Evolutionary conservation across 768 basidiomycete genomes (phyloP), one percentile per base, ranked within the genome.

Genomic region (Tricholoma matsutake): DNA sequence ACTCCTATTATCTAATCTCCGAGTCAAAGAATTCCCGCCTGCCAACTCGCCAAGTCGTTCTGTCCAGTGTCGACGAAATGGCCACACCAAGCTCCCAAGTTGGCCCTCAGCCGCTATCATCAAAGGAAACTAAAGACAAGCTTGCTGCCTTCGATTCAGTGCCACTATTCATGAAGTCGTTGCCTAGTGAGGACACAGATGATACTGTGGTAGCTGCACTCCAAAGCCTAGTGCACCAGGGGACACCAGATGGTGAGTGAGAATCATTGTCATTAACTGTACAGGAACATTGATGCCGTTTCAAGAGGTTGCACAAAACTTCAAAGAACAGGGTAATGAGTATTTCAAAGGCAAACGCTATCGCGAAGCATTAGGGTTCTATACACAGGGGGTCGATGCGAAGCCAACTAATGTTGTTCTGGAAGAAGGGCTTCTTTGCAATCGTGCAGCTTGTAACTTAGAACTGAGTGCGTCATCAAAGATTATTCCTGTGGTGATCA

Each of bases 321-420:
- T 98, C 76, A 98, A 97, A 73, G 87, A 93, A 57, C 93, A 96
- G 71, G 97, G 95, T 4, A 98, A 98, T 70, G 94, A 96, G 58
- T 93, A 96, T 68, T 96, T 91, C 77, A 88, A 86, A 65, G 89
- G 88, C 29, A 93, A 92, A 69, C 84, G 92, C 45, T 91, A 85
- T 72, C 84, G 92, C 37, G 95, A 98, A 72, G 97, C 97, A 0
- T 62, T 88, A 7, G 85, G 86, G 0, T 97, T 98, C 72, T 99
- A 98, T 72, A 86, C 88, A 0, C 92, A 96, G 71, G 96, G 91
- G 1, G 67, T 98, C 25, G 92, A 95, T 59, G 92, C 90, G 18
- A 86, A 91, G 59, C 92, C 95, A 9, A 83, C 84, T 28, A 86
- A 92, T 64, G 59, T 64, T 7, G 62, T 65, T 13, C 67, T 93